A percentile compares a stretch with the other conserved stretches of the same genome.
phyloP scores from a whole-genome alignment of 1,139 yeast genomes.

The Blastobotrys petasosporus region DNA sequence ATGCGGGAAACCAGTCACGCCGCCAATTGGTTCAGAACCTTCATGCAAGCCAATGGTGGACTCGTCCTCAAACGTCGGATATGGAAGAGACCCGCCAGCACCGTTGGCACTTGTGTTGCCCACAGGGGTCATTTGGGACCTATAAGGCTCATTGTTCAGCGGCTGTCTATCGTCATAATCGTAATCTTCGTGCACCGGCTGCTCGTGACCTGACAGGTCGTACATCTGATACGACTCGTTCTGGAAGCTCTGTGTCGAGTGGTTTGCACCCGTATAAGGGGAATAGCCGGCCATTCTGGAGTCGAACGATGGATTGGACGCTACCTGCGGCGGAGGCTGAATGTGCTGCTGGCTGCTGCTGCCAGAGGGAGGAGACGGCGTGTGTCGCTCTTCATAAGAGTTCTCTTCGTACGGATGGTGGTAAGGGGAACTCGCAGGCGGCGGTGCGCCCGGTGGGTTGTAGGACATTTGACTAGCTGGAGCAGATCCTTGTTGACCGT shows the following conservation, averaged over 20 bases:
- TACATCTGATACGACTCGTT: conserved; percentile 22
- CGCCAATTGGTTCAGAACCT: conserved; percentile 26
- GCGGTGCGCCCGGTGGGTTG: no score
- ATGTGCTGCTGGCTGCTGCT: conserved; percentile 2
- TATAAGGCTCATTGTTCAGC: conserved; percentile 11
- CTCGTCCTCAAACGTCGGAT: conserved; percentile 22
- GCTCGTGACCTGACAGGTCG: conserved; percentile 20
- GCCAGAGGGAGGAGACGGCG: neutral
- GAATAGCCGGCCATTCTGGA: conserved; percentile 13
- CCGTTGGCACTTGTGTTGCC: neutral
- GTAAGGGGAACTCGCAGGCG: conserved; percentile 6
- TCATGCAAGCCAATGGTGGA: conserved; percentile 13
- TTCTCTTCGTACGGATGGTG: conserved; percentile 2
- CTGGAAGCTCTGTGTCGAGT: conserved; percentile 5
- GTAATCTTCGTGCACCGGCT: conserved; percentile 18
- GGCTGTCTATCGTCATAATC: conserved; percentile 20
- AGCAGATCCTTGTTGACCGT: no score
- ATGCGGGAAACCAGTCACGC: conserved; percentile 24
- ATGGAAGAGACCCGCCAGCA: conserved; percentile 16
- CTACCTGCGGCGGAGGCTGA: conserved; percentile 12
- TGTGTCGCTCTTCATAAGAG: neutral
- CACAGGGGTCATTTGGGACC: neutral
- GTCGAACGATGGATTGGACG: conserved; percentile 15
- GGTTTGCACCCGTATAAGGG: conserved; percentile 9
- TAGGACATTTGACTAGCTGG: no score